phyloP scores from a whole-genome alignment of 768 basidiomycete species.

The Kwoniella heveanensis region DNA sequence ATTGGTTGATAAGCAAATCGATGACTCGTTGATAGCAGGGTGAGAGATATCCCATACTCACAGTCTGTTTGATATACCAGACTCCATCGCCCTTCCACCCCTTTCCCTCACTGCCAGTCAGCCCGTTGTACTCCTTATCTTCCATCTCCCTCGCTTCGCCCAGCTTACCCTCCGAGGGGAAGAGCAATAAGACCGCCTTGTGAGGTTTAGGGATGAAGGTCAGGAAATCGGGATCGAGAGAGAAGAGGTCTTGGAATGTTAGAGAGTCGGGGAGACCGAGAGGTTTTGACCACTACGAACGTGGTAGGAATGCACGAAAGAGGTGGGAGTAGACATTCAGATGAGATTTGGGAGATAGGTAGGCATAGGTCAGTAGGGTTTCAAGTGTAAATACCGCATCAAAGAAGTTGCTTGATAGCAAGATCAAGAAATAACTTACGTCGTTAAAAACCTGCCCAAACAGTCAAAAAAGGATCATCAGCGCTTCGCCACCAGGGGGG shows the following conservation, averaged over 20 bases:
- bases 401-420: background rate
- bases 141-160: slow-evolving; percentile 64
- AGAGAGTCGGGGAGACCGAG: slow-evolving; percentile 48
- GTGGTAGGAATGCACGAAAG: too few species aligned
- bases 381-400: too few species aligned
- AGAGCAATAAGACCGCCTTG: slow-evolving; percentile 81
- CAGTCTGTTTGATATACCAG: slow-evolving; percentile 89
- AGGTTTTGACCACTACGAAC: slow-evolving; percentile 48
- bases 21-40: too few species aligned
- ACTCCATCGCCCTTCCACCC: slow-evolving; percentile 63
- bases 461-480: background rate
- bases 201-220: slow-evolving; percentile 70
- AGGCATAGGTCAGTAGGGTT: too few species aligned
- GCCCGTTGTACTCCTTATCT: slow-evolving; percentile 62
- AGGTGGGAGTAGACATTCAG: too few species aligned
- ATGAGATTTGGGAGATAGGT: too few species aligned
- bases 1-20: too few species aligned
- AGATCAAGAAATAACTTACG: slow-evolving; percentile 16
- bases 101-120: slow-evolving; percentile 57
- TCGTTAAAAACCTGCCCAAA: slow-evolving; percentile 47
- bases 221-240: slow-evolving; percentile 64
- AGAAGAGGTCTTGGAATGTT: slow-evolving; percentile 55
- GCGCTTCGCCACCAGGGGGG: background rate
- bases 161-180: slow-evolving; percentile 67
- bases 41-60: slow-evolving; percentile 52